Conservation (phyloP, 805 yeast genomes). For the Teunomyces stri region DNA sequence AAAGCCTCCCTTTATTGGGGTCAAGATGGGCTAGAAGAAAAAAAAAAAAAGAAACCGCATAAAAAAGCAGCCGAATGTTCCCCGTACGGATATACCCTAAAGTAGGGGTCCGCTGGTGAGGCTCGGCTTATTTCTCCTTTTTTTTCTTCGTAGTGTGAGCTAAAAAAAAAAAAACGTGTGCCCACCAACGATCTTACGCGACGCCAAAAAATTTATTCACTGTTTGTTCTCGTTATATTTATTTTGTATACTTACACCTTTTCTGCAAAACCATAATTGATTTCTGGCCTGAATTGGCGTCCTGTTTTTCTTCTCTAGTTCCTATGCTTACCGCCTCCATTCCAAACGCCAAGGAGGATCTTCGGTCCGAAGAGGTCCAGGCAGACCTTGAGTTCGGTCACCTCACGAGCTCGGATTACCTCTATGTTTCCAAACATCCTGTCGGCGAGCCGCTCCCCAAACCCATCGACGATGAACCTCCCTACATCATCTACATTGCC, state of each 20-base stretch:
- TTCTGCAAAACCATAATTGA: not conserved
- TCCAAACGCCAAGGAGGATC: constrained; percentile 41
- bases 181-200: not conserved
- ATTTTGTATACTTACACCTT: not conserved
- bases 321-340: constrained; percentile 14
- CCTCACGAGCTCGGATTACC: constrained; percentile 60
- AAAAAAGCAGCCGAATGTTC: no score
- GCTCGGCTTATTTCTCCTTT: no score
- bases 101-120: no score
- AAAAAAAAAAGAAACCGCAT: no score
- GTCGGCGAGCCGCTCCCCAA: constrained; percentile 55
- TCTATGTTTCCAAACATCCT: constrained; percentile 60
- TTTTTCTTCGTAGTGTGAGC: no score
- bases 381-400: constrained; percentile 72
- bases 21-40: no score
- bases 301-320: not conserved
- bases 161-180: not conserved
- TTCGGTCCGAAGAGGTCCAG: constrained; percentile 27
- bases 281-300: not conserved
- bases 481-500: constrained; percentile 70
- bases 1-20: no score
- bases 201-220: constrained; percentile 1
- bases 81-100: no score
- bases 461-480: constrained; percentile 82
- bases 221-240: not conserved